Evolutionary conservation across 2,329 filamentous ascomycete species (phyloP).

Genomic region (Periconia macrospinosa): DNA sequence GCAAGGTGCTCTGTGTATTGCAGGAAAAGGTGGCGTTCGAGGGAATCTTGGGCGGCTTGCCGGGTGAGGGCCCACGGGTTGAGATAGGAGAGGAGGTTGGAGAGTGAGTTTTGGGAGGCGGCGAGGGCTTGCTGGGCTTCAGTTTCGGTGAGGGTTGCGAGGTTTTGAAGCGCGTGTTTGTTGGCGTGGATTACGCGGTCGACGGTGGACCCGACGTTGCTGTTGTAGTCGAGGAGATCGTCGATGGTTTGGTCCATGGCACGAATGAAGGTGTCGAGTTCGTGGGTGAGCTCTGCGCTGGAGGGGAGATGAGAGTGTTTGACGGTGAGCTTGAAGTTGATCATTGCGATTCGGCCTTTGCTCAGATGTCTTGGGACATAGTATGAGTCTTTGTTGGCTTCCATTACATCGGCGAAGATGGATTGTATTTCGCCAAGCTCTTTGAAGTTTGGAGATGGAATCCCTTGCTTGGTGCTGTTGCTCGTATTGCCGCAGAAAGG

Average conservation of each 20-base stretch:
- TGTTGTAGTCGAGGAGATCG: conserved; percentile 75
- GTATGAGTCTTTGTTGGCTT: conserved; percentile 66
- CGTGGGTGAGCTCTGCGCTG: conserved; percentile 70
- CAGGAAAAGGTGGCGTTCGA: conserved; percentile 62
- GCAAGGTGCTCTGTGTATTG: conserved; percentile 75
- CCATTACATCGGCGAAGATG: conserved; percentile 75
- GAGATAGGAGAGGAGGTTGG: conserved; percentile 48
- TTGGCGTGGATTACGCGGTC: conserved; percentile 76
- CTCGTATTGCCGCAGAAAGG: conserved; percentile 60
- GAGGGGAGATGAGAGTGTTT: conserved; percentile 68
- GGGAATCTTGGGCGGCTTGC: conserved; percentile 11
- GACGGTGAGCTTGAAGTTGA: conserved; percentile 73
- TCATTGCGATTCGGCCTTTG: conserved; percentile 71
- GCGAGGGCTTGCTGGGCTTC: conserved; percentile 38
- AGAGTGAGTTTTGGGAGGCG: conserved; percentile 22
- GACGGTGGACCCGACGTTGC: conserved; percentile 71
- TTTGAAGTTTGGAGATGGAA: conserved; percentile 56
- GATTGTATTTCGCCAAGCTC: conserved; percentile 73
- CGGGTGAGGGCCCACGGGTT: conserved; percentile 40
- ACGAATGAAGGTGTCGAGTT: conserved; percentile 76
- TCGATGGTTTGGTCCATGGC: conserved; percentile 65
- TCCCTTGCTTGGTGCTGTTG: conserved; percentile 45
- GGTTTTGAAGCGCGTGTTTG: conserved; percentile 71
- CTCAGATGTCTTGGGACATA: conserved; percentile 79
- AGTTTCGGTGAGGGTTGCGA: conserved; percentile 61